A percentile compares a stretch with the other conserved stretches of the same genome.
These are phyloP conservation scores for Dictyostelium capitatum DNA, from an alignment of 78 protist species.

Conservation along the genomic window DNA sequence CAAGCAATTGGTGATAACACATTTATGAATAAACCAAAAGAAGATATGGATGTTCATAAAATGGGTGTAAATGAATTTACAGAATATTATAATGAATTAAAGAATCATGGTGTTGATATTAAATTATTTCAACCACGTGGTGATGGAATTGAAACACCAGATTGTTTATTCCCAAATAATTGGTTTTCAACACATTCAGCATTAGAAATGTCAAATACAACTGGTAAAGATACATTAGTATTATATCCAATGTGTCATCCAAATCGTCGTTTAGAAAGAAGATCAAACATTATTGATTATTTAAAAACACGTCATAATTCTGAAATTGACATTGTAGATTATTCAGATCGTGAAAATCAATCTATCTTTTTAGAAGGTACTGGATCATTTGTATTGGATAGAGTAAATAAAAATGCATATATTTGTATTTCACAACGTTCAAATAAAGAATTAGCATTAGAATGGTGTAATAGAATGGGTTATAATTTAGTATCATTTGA, in stretches of 20 bases:
- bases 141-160: conserved; percentile 79
- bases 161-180: conserved; percentile 79
- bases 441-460: conserved; percentile 3
- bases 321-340: conserved; percentile 14
- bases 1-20: conserved; percentile 72
- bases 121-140: conserved; percentile 31
- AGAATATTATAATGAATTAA: conserved; percentile 32
- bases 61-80: conserved; percentile 21
- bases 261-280: conserved; percentile 69
- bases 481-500: conserved; percentile 37
- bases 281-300: conserved; percentile 48
- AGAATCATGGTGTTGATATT: conserved; percentile 17
- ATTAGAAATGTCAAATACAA: background rate
- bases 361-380: conserved; percentile 60
- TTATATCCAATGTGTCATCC: conserved; percentile 72
- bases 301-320: background rate
- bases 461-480: conserved; percentile 50
- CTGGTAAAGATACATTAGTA: conserved; percentile 12
- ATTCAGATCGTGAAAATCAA: conserved; percentile 5
- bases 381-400: conserved; percentile 75
- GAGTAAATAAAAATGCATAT: conserved; percentile 66
- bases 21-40: conserved; percentile 67
- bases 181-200: conserved; percentile 78
- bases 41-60: conserved; percentile 25
- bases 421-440: conserved; percentile 62